Evolutionary conservation across 2,329 filamentous ascomycete genomes (phyloP).

Genomic region (Xylaria sp.): DNA sequence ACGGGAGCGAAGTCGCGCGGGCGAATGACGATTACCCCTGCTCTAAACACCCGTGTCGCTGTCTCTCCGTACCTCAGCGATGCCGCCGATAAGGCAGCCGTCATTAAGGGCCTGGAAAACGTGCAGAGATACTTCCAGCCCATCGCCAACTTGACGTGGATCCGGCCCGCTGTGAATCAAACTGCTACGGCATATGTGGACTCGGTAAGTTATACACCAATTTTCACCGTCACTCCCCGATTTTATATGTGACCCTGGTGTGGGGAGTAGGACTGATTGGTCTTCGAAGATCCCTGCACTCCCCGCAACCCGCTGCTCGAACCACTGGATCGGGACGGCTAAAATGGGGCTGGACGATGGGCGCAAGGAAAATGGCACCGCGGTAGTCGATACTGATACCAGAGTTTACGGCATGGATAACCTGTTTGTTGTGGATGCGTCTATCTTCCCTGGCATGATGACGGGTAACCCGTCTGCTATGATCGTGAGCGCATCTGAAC

Average conservation of each 20-base stretch:
- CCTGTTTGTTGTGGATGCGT: slow-evolving; percentile 70
- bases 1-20: slow-evolving; percentile 67
- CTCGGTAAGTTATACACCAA: slow-evolving; percentile 6
- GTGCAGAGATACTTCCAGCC: slow-evolving; percentile 59
- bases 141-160: slow-evolving; percentile 61
- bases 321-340: slow-evolving; percentile 62
- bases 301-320: slow-evolving; percentile 48
- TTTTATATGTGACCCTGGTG: background rate
- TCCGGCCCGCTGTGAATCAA: slow-evolving; percentile 57
- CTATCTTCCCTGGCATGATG: slow-evolving; percentile 72
- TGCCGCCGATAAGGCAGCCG: slow-evolving; percentile 63
- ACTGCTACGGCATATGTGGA: slow-evolving; percentile 62
- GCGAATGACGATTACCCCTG: slow-evolving; percentile 62
- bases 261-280: background rate
- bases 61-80: slow-evolving; percentile 64
- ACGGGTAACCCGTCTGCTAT: slow-evolving; percentile 66
- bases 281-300: slow-evolving; percentile 42
- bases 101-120: slow-evolving; percentile 66
- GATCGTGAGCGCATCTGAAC: slow-evolving; percentile 49
- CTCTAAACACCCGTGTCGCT: slow-evolving; percentile 63
- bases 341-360: slow-evolving; percentile 65
- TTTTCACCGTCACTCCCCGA: background rate
- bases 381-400: slow-evolving; percentile 67
- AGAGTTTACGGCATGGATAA: slow-evolving; percentile 72
- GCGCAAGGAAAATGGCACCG: slow-evolving; percentile 55